Percentiles rank a stretch among this genome's conserved stretches.
Evolutionary conservation across 495 filamentous ascomycete species (phyloP).

Genomic region (Talaromyces wortmannii): DNA sequence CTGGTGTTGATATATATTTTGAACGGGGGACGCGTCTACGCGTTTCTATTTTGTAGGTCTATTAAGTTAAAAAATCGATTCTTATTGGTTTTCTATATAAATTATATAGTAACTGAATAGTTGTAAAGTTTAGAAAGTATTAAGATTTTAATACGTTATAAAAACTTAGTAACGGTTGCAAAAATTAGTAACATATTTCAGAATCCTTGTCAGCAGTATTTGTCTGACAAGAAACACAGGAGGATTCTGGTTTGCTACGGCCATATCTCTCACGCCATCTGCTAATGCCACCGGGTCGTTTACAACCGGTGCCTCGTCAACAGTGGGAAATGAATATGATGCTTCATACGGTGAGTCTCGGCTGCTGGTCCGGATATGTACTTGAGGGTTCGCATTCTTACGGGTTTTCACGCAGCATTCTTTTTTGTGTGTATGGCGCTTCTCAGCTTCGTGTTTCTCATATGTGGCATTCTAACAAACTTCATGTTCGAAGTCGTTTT

Average conservation of each 20-base stretch:
- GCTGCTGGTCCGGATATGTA: background rate
- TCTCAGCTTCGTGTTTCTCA: background rate
- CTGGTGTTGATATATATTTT: too few relatives aligned
- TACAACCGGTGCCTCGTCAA: background rate
- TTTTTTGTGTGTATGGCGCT: background rate
- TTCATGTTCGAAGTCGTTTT: background rate
- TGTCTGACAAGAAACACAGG: background rate
- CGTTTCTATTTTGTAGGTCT: too few relatives aligned
- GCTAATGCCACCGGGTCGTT: background rate
- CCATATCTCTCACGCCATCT: background rate
- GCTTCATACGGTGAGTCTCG: background rate
- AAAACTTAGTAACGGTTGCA: too few relatives aligned
- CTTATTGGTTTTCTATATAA: too few relatives aligned
- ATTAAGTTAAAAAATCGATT: too few relatives aligned
- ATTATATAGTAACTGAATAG: too few relatives aligned
- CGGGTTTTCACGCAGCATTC: background rate
- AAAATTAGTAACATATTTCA: too few relatives aligned
- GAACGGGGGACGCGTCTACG: too few relatives aligned
- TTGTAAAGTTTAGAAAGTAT: too few relatives aligned
- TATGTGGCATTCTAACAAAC: background rate
- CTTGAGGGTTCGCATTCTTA: background rate
- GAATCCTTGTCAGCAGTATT: background rate
- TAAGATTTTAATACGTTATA: too few relatives aligned
- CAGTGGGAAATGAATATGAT: background rate
- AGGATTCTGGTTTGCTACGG: slow-evolving; percentile 10